These are phyloP conservation scores for Backusella morwellensis DNA, from an alignment of 192 early-diverging fungal genomes.

Conservation along the genomic window DNA sequence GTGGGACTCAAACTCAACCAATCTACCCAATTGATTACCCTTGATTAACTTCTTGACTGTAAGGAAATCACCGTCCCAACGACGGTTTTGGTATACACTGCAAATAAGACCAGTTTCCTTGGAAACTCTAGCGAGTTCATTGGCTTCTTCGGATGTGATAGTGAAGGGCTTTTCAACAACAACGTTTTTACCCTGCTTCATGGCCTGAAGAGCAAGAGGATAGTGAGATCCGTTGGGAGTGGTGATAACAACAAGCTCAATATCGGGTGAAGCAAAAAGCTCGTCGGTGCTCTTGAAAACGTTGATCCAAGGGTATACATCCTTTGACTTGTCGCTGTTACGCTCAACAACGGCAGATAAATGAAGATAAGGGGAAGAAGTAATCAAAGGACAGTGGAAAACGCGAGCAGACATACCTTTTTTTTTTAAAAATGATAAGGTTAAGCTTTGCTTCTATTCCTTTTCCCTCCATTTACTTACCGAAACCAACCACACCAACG, in stretches of 20 bases:
- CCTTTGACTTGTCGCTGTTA: conserved; percentile 38
- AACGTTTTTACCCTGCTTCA: conserved; percentile 67
- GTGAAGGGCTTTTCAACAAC: conserved; percentile 82
- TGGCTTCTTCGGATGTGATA: conserved; percentile 57
- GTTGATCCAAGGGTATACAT: conserved; percentile 49
- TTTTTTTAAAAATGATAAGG: no score
- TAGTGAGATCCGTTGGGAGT: conserved; percentile 70
- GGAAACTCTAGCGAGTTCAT: conserved; percentile 53
- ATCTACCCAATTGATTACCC: conserved; percentile 52
- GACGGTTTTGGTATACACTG: conserved; percentile 76
- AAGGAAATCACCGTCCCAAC: conserved; percentile 82
- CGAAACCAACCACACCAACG: conserved; percentile 68
- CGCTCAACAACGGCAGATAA: conserved; percentile 59
- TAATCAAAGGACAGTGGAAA: conserved; percentile 66
- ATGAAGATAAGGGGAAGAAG: conserved; percentile 46
- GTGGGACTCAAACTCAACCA: conserved; percentile 71
- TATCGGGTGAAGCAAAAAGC: conserved; percentile 47
- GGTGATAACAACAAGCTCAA: conserved; percentile 74
- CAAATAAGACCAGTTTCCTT: conserved; percentile 55
- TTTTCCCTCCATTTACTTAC: conserved; percentile 42
- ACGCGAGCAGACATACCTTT: conserved; percentile 41
- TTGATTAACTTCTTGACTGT: conserved; percentile 63
- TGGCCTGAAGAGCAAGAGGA: conserved; percentile 48
- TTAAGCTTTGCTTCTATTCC: background rate
- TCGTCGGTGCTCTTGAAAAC: conserved; percentile 50